phyloP scores from a whole-genome alignment of 176 grass and related monocot species.

The Avena insularis region DNA sequence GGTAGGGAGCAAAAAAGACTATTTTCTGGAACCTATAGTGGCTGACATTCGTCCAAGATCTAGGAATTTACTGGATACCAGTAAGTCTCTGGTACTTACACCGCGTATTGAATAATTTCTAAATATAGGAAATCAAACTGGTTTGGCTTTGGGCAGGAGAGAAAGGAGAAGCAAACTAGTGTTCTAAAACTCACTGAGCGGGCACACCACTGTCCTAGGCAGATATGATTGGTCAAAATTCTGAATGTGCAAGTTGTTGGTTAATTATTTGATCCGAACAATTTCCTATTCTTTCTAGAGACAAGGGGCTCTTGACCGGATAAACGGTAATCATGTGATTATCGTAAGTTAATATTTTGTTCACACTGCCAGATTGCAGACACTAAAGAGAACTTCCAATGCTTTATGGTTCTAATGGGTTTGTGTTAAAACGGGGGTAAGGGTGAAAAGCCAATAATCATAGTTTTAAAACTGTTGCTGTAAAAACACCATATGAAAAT shows the following conservation, averaged over 20 bases:
- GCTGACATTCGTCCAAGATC: not conserved
- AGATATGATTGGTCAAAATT: not conserved
- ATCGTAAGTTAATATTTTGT: not conserved
- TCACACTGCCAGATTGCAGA: not conserved
- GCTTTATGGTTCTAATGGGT: not conserved
- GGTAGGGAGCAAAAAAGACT: not conserved
- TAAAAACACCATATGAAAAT: conserved; percentile 5
- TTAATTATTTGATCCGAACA: not conserved
- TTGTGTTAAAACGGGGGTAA: not conserved
- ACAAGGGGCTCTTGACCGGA: not conserved
- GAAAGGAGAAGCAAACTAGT: not conserved
- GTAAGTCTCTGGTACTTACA: not conserved
- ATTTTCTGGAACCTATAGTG: not conserved
- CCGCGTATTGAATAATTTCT: not conserved
- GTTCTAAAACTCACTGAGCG: not conserved
- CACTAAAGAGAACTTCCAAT: not conserved
- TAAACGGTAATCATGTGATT: not conserved
- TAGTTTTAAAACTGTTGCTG: not conserved
- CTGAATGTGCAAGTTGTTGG: not conserved
- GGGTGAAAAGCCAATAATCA: not conserved
- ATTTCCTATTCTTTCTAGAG: not conserved
- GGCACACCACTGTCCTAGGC: not conserved
- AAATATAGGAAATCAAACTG: not conserved
- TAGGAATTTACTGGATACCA: not conserved
- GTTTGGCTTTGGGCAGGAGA: not conserved